A percentile compares a stretch with the other conserved stretches of the same genome.
phyloP scores from a whole-genome alignment of 495 filamentous ascomycete species.

The Neurospora terricola region DNA sequence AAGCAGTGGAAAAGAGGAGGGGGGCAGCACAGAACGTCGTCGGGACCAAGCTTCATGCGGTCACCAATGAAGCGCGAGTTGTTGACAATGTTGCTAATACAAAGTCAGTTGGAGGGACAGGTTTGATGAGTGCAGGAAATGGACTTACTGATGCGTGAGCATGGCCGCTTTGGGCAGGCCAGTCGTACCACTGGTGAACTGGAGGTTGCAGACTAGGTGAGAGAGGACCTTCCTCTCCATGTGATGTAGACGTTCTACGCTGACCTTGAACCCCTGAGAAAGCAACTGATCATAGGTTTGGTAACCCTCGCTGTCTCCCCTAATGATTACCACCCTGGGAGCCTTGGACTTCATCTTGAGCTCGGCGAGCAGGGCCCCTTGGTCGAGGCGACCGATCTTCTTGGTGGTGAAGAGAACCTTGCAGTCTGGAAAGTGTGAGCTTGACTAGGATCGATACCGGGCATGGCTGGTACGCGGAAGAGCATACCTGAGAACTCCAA shows the following conservation, averaged over 20 bases:
- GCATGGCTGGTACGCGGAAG: not conserved
- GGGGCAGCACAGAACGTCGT: conserved; percentile 58
- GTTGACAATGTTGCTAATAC: conserved; percentile 53
- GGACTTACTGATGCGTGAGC: conserved; percentile 56
- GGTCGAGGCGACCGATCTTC: conserved; percentile 47
- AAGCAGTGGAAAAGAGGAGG: conserved; percentile 69
- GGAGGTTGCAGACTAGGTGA: conserved; percentile 57
- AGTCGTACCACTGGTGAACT: conserved; percentile 63
- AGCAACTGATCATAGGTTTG: conserved; percentile 43
- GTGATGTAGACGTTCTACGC: conserved; percentile 20
- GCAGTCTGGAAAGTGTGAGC: conserved; percentile 31
- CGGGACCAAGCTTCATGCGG: conserved; percentile 52
- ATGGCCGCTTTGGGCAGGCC: conserved; percentile 66
- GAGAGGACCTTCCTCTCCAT: conserved; percentile 39
- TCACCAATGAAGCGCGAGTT: conserved; percentile 62
- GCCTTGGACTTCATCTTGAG: conserved; percentile 31
- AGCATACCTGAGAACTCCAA: conserved; percentile 51
- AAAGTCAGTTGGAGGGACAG: not conserved
- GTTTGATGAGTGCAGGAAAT: not conserved
- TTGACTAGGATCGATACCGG: not conserved
- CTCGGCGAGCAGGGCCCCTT: conserved; percentile 41
- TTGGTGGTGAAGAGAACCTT: conserved; percentile 55
- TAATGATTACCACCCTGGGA: conserved; percentile 44
- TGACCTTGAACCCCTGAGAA: conserved; percentile 32
- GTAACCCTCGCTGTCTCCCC: conserved; percentile 40